Base-by-base conservation (phyloP, 148 eudicot genomes). In the Pouteria glomerata region DNA sequence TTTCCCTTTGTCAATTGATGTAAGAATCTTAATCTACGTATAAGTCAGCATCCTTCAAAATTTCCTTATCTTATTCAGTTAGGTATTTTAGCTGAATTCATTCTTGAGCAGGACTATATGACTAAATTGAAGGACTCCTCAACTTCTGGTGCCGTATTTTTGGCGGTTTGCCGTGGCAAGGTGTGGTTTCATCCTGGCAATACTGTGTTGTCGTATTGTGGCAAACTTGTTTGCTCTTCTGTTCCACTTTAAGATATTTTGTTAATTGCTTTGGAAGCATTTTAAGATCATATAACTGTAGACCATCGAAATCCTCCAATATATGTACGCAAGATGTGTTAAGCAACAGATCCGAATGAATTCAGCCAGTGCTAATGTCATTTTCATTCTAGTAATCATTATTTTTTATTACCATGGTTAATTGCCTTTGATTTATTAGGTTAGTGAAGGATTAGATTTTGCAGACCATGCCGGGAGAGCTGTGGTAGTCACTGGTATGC, bases 81-180 rank as follows among this genome's bases (percentile, higher is more conserved):
- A 31, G 70, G 47, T 16, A 48, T 39, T 73, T 75, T 58, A 65
- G 44, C n/a, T 72, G 53, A 70, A 74, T 76, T 33, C 35, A 15
- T 66, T 47, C 55, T 75, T 61, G 58, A 64, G 73, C 89, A 95
- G 99, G 99, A 95, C 68, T 95, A 88, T 74, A 92, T 80, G 85
- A 66, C 86, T 70, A 95, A 95, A 79, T 78, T 95, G 71, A 90
- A 90, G 52, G 94, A 88, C 76, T 81, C 80, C 41, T 86, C 93
- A 62, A 76, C 91, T 65, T 82, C 90, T 73, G 99, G 99, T 63
- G 93, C 99, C 55, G 76, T 92, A 51, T 95, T 95, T 83, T 95
- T 95, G 78, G 99, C 99, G 12, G 99, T 95, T 19, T 95, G 97
- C 70, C 99, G 99, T 78, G 99, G 99, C 59, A 95, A 95, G 97